A percentile compares a stretch with the other conserved stretches of the same genome.
These are phyloP conservation scores for Chytriomyces sp. DNA, from an alignment of 192 early-diverging fungal species.

Conservation along the genomic window DNA sequence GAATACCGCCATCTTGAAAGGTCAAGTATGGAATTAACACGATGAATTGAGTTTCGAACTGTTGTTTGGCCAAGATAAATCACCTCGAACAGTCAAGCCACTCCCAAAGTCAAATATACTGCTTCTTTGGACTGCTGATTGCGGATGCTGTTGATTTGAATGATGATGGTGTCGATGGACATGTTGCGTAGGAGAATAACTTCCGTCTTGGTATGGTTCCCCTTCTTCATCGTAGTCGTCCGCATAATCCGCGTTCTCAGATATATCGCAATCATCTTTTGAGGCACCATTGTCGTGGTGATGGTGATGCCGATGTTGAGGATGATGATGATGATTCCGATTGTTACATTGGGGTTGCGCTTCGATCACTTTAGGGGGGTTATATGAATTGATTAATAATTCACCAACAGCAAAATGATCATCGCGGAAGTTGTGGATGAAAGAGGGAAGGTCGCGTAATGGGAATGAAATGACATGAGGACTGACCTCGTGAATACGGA, in stretches of 20 bases:
- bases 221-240: constrained; percentile 59
- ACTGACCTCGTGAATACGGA: constrained; percentile 33
- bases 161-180: constrained; percentile 30
- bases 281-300: background rate
- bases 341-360: constrained; percentile 49
- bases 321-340: constrained; percentile 37
- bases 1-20: constrained; percentile 48
- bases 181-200: constrained; percentile 38
- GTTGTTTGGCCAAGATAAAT: background rate
- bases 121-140: constrained; percentile 6
- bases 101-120: constrained; percentile 73
- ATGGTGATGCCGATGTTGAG: background rate
- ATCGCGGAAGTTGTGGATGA: background rate
- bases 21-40: background rate
- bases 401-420: background rate
- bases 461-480: constrained; percentile 2
- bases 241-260: constrained; percentile 49
- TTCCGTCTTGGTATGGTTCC: constrained; percentile 50
- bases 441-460: constrained; percentile 3
- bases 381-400: background rate
- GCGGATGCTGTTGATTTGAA: constrained; percentile 37
- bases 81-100: constrained; percentile 80
- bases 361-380: constrained; percentile 23
- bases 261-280: constrained; percentile 47
- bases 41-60: background rate